Base-by-base conservation (phyloP, 2,329 filamentous ascomycete species). In the Diatrype stigma region DNA sequence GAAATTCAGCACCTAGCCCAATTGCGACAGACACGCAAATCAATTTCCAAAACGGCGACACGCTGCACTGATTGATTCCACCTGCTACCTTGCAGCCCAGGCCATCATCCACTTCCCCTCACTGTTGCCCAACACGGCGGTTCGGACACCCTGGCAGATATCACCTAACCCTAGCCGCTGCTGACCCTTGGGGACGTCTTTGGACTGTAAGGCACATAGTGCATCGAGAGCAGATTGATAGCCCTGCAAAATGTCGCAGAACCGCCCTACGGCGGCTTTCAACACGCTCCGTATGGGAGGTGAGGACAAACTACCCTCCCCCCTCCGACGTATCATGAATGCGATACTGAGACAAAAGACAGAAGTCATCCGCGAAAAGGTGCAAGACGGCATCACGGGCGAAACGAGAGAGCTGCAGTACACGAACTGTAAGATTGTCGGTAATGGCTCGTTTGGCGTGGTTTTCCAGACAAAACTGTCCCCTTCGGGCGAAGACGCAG, bases 381-480 rank as follows among this genome's bases (percentile, higher is more conserved):
- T 99, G 61, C 94, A 99, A 73, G 94, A 99, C 80, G 94, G 94
- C 69, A 79, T 96, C 60, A 99, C 94, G 14, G 94, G 94, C 64
- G 94, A 99, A 72, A 96, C 91, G 65, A 87, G 90, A 72, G 94
- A 99, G 66, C 85, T 99, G 75, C 90, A 96, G 71, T 99, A 99
- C 73, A 97, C 94, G 51, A 94, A 97, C 71, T 97, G 93, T 80
- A 99, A 99, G 78, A 97, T 99, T 66, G 94, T 99, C 46, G 94
- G 94, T 70, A 99, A 99, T 76, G 94, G 94, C 61, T 97, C 93
- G 34, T 99, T 99, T 63, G 94, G 94, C 59, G 93, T 99, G 47
- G 94, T 99, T 59, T 99, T 99, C 73, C 94, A 99, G 77, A 99
- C 94, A 51, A 97, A 97, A 78, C 82, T 99, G 65, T 93, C 93